Percentiles rank a stretch among this genome's conserved stretches.
Evolutionary conservation across 345 rosid genomes (phyloP).

Genomic region (Microthlaspi erraticum): DNA sequence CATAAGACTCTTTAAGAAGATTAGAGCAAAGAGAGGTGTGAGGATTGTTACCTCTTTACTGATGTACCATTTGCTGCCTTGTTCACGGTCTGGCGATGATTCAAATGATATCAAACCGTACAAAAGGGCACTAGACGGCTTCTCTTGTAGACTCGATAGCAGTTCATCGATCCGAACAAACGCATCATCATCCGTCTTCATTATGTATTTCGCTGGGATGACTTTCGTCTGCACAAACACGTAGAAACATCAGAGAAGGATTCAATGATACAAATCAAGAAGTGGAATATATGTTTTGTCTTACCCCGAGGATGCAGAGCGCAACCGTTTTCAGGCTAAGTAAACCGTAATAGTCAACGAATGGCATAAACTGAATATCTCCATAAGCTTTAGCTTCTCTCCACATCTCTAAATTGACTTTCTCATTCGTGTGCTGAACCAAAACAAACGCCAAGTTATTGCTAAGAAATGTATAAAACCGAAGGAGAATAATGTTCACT

Average conservation of each 20-base stretch:
- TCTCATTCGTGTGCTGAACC: slow-evolving; percentile 68
- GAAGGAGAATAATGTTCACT: slow-evolving; percentile 11
- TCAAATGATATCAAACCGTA: slow-evolving; percentile 74
- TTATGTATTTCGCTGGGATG: slow-evolving; percentile 78
- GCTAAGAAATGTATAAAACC: slow-evolving; percentile 5
- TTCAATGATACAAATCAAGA: no score
- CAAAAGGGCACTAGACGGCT: slow-evolving; percentile 65
- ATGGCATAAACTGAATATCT: slow-evolving; percentile 91
- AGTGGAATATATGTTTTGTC: no score
- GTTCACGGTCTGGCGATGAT: slow-evolving; percentile 78
- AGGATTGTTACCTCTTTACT: slow-evolving; percentile 55
- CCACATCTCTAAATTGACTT: slow-evolving; percentile 85
- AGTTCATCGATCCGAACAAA: slow-evolving; percentile 87
- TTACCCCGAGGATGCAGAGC: slow-evolving; percentile 87
- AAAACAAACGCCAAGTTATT: slow-evolving; percentile 26
- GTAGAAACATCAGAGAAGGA: slow-evolving; percentile 7
- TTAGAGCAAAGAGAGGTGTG: slow-evolving; percentile 19
- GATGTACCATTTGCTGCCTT: slow-evolving; percentile 89
- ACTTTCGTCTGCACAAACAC: slow-evolving; percentile 70
- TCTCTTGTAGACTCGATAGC: slow-evolving; percentile 60
- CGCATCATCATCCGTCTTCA: slow-evolving; percentile 97
- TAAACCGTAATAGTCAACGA: slow-evolving; percentile 85
- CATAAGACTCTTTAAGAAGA: slow-evolving; percentile 16
- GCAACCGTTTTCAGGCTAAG: slow-evolving; percentile 85
- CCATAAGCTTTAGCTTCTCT: slow-evolving; percentile 84